A percentile compares a stretch with the other conserved stretches of the same genome.
Conservation (phyloP, 768 basidiomycete species). For the Hebeloma cylindrosporum region DNA sequence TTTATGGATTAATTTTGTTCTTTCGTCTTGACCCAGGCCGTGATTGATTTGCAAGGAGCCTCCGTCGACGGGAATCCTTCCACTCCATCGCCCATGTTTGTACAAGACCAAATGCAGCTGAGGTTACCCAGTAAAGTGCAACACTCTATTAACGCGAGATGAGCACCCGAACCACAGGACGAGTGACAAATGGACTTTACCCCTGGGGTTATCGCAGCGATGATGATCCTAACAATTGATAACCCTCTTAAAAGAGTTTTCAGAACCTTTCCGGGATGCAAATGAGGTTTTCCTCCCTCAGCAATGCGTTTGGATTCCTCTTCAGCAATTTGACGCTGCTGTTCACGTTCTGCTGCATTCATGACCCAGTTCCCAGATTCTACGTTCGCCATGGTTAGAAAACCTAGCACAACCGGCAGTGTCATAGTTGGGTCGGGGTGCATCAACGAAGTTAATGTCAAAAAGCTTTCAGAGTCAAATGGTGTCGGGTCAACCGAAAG, state of each 20-base stretch:
- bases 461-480: slow-evolving; percentile 75
- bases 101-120: slow-evolving; percentile 68
- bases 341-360: slow-evolving; percentile 55
- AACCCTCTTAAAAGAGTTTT: slow-evolving; percentile 55
- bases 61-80: slow-evolving; percentile 47
- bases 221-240: slow-evolving; percentile 64
- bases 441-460: slow-evolving; percentile 68
- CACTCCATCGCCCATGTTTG: slow-evolving; percentile 77
- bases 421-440: slow-evolving; percentile 71
- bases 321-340: slow-evolving; percentile 46
- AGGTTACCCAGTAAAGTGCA: slow-evolving; percentile 75
- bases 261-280: slow-evolving; percentile 45
- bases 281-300: slow-evolving; percentile 44
- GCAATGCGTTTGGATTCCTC: slow-evolving; percentile 47
- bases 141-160: slow-evolving; percentile 53
- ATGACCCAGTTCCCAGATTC: slow-evolving; percentile 77
- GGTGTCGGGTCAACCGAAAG: slow-evolving; percentile 60
- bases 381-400: slow-evolving; percentile 77
- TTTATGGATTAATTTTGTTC: neutral
- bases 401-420: slow-evolving; percentile 68
- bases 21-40: neutral
- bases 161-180: slow-evolving; percentile 1
- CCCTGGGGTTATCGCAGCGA: slow-evolving; percentile 70
- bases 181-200: slow-evolving; percentile 35
- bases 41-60: slow-evolving; percentile 15